Evolutionary conservation across 2,329 filamentous ascomycete genomes (phyloP).

Genomic region (Colletotrichum godetiae): DNA sequence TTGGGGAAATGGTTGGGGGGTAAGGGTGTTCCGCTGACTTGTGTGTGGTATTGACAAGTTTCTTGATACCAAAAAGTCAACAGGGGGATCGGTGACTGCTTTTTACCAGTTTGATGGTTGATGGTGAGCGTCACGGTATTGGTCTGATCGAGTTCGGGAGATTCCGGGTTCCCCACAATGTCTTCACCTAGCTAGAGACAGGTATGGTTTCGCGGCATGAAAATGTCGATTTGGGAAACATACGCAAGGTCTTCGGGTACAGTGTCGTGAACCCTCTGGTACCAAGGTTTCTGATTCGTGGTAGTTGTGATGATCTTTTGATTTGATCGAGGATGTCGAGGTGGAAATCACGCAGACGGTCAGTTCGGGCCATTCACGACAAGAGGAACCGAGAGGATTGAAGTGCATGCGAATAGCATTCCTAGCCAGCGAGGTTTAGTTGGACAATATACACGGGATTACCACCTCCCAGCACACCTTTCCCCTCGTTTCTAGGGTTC

Average conservation of each 20-base stretch:
- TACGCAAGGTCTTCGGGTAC: too few relatives aligned
- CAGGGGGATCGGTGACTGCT: too few relatives aligned
- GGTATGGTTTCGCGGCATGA: too few relatives aligned
- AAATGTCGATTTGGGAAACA: too few relatives aligned
- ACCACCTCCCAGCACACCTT: constrained; percentile 38
- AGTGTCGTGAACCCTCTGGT: background rate
- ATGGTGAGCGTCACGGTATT: background rate
- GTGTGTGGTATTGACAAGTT: too few relatives aligned
- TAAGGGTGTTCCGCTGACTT: too few relatives aligned
- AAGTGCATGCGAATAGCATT: constrained; percentile 33
- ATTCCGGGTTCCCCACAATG: background rate
- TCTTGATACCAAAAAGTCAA: too few relatives aligned
- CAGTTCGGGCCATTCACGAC: background rate
- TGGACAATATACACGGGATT: constrained; percentile 53
- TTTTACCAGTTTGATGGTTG: background rate
- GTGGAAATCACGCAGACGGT: background rate
- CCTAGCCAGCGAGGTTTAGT: constrained; percentile 34
- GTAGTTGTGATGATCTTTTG: background rate
- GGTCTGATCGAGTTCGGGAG: background rate
- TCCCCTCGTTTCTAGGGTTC: constrained; percentile 23
- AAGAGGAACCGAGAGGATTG: background rate
- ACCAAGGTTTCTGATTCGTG: background rate
- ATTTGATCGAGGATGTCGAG: background rate
- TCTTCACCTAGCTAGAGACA: too few relatives aligned
- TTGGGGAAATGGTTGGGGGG: too few relatives aligned